A percentile compares a stretch with the other conserved stretches of the same genome.
These are phyloP conservation scores for Cercospora janseana DNA, from an alignment of 2,329 filamentous ascomycete genomes.

Conservation along the genomic window DNA sequence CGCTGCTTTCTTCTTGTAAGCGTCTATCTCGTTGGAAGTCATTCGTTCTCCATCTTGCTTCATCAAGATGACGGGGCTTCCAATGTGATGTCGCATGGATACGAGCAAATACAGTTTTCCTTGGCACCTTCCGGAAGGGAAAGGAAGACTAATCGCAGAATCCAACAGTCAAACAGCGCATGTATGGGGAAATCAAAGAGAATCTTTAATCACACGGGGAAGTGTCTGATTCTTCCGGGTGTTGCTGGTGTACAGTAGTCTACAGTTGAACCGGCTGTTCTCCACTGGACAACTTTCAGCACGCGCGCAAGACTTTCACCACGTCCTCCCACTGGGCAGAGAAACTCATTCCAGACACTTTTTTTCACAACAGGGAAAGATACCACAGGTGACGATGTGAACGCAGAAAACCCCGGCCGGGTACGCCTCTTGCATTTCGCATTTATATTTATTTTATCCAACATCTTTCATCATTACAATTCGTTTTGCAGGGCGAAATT, in stretches of 20 bases:
- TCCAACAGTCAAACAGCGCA: not conserved
- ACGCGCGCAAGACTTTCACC: too few species aligned
- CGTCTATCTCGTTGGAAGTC: constrained; percentile 3
- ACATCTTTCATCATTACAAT: not conserved
- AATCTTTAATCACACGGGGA: not conserved
- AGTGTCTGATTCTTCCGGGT: too few species aligned
- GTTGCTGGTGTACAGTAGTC: constrained; percentile 16
- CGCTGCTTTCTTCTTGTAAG: constrained; percentile 29
- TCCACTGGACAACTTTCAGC: not conserved
- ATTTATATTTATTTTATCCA: not conserved
- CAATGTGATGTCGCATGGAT: too few species aligned
- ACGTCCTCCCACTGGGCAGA: too few species aligned
- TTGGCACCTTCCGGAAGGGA: not conserved
- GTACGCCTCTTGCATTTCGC: constrained; percentile 10
- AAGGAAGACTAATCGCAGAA: not conserved
- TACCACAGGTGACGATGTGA: constrained; percentile 4
- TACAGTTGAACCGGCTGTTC: constrained; percentile 13
- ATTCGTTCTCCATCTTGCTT: not conserved
- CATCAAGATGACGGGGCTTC: too few species aligned
- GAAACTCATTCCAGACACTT: not conserved
- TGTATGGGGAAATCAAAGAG: too few species aligned
- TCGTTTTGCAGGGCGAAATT: not conserved
- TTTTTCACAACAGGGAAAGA: not conserved
- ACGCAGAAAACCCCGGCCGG: constrained; percentile 13
- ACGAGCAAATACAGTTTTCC: not conserved